Conservation (phyloP, 1,139 yeast species). For the Pichiaceae sp. region DNA sequence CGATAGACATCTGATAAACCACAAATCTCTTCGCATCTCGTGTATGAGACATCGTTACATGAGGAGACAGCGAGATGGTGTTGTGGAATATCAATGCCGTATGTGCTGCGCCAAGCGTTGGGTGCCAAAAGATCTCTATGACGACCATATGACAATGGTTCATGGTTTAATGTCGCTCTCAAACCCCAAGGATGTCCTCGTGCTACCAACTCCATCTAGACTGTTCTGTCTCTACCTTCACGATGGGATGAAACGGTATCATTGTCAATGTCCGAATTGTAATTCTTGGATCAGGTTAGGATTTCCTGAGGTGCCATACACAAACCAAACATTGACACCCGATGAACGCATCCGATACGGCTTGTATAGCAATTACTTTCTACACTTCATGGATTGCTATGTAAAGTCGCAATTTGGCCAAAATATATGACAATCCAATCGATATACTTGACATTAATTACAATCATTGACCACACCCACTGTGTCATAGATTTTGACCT, state of each 20-base stretch:
- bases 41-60: conserved; percentile 8
- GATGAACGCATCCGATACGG: conserved; percentile 6
- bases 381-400: conserved; percentile 14
- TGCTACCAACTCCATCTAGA: conserved; percentile 12
- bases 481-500: too few species aligned
- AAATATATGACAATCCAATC: neutral
- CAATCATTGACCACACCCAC: neutral
- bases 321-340: neutral
- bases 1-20: conserved; percentile 3
- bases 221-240: conserved; percentile 8
- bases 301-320: conserved; percentile 4
- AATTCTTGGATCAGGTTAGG: conserved; percentile 14
- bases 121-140: conserved; percentile 6
- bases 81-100: conserved; percentile 10
- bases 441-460: neutral
- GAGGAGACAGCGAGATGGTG: conserved; percentile 1
- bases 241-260: conserved; percentile 12
- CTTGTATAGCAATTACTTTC: conserved; percentile 15
- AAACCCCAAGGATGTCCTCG: conserved; percentile 5
- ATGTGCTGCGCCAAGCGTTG: conserved; percentile 15
- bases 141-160: conserved; percentile 14
- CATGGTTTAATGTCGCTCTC: conserved; percentile 13
- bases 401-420: neutral
- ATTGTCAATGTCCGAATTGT: conserved; percentile 15
- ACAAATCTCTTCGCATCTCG: conserved; percentile 5